Percentiles rank a stretch among this genome's conserved stretches.
phyloP scores from a whole-genome alignment of 2,329 filamentous ascomycete species.

The Aspergillus terreus region DNA sequence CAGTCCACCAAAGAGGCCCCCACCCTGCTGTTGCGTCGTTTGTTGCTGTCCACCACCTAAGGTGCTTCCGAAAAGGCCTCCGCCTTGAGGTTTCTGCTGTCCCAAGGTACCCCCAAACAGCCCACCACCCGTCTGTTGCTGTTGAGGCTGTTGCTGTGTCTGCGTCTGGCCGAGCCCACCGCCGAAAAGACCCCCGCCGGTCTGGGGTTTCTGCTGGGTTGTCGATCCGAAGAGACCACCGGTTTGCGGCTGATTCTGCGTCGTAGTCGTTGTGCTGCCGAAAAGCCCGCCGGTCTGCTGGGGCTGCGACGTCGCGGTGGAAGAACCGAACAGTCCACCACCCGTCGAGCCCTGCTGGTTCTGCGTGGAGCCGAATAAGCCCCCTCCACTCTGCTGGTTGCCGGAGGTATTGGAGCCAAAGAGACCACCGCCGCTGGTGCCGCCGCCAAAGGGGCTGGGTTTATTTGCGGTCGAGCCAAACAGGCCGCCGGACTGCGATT shows the following conservation, averaged over 20 bases:
- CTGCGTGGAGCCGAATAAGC: conserved; percentile 18
- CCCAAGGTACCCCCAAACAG: conserved; percentile 23
- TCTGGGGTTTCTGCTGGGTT: conserved; percentile 23
- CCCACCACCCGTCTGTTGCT: conserved; percentile 14
- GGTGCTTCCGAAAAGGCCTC: conserved; percentile 26
- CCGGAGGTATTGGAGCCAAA: conserved; percentile 23
- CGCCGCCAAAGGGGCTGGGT: conserved; percentile 36
- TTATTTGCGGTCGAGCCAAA: conserved; percentile 33
- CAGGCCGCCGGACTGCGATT: conserved; percentile 23
- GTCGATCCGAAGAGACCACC: conserved; percentile 37
- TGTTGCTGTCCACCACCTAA: conserved; percentile 21
- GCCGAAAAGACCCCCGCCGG: conserved; percentile 19
- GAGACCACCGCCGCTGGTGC: conserved; percentile 26
- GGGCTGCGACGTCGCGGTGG: conserved; percentile 22
- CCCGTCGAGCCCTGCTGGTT: conserved; percentile 20
- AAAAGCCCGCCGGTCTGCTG: conserved; percentile 31
- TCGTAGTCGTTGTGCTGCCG: conserved; percentile 20
- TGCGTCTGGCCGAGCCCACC: conserved; percentile 23
- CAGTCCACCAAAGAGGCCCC: conserved; percentile 25
- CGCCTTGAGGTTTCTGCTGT: conserved; percentile 25
- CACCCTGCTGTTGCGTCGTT: conserved; percentile 17
- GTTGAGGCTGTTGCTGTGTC: conserved; percentile 18
- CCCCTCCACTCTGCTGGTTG: conserved; percentile 12
- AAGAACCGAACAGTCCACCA: conserved; percentile 23
- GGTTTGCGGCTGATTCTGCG: conserved; percentile 18